phyloP scores from a whole-genome alignment of 331 rosid species.

The Erythrophleum ivorense region DNA sequence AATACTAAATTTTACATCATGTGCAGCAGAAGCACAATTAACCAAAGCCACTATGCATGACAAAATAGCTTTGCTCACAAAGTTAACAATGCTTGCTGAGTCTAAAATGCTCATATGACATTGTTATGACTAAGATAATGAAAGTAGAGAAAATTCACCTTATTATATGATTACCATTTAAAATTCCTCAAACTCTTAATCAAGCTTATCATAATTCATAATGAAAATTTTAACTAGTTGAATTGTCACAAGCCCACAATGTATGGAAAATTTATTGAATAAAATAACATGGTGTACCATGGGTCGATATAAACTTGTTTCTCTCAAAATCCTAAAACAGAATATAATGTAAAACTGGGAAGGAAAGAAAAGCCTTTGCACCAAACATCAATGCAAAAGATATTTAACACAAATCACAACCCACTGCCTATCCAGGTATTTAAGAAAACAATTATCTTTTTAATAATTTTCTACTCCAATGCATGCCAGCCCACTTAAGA shows the following conservation, averaged over 20 bases:
- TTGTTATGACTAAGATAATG: neutral
- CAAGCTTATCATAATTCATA: neutral
- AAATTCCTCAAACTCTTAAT: neutral
- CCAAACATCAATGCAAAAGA: neutral
- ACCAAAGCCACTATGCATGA: neutral
- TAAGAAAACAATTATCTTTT: neutral
- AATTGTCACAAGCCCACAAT: neutral
- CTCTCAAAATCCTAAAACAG: neutral
- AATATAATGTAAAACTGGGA: neutral
- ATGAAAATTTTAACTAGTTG: neutral
- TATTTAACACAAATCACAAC: neutral
- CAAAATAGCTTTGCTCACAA: neutral
- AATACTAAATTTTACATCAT: neutral
- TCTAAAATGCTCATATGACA: neutral
- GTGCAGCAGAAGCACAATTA: constrained; percentile 1
- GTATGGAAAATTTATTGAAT: neutral
- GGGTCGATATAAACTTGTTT: neutral
- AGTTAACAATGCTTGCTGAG: neutral
- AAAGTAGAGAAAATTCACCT: neutral
- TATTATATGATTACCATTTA: neutral
- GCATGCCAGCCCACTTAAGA: neutral
- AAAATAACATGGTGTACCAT: constrained; percentile 5
- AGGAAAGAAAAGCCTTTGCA: neutral
- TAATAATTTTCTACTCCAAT: neutral
- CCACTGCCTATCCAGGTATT: constrained; percentile 12